These are phyloP conservation scores for Elymus sibiricus DNA, from an alignment of 176 grass and related monocot genomes.

Conservation along the genomic window DNA sequence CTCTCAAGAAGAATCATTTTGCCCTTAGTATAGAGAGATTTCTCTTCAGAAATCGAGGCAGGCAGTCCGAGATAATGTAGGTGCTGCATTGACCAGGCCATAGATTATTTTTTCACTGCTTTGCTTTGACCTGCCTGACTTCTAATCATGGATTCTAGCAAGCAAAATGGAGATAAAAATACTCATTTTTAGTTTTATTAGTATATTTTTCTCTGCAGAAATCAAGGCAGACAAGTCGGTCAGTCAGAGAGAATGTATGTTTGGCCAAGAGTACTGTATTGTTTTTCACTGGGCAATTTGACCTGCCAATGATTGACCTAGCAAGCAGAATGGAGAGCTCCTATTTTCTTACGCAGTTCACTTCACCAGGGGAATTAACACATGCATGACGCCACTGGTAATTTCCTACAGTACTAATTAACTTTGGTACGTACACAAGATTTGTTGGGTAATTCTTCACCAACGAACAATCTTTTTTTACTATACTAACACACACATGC, in stretches of 20 bases:
- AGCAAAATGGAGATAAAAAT: neutral
- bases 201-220: too few relatives aligned
- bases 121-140: neutral
- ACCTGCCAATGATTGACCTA: neutral
- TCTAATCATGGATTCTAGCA: neutral
- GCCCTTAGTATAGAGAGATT: too few relatives aligned
- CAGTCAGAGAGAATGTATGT: neutral
- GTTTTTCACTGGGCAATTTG: neutral
- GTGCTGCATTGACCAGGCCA: neutral
- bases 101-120: neutral
- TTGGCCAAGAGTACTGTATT: too few relatives aligned
- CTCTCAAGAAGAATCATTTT: too few relatives aligned
- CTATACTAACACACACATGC: neutral
- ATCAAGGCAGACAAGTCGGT: too few relatives aligned
- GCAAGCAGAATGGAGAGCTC: neutral
- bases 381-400: neutral
- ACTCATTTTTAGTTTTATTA: too few relatives aligned
- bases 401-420: neutral
- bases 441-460: neutral
- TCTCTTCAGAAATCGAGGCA: neutral
- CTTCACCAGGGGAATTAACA: neutral
- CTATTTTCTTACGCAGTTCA: neutral
- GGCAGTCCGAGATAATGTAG: slow-evolving; percentile 6
- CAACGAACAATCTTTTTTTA: neutral
- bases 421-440: neutral